Conservation (phyloP, 176 grass and related monocot genomes). For the Zea luxurians region DNA sequence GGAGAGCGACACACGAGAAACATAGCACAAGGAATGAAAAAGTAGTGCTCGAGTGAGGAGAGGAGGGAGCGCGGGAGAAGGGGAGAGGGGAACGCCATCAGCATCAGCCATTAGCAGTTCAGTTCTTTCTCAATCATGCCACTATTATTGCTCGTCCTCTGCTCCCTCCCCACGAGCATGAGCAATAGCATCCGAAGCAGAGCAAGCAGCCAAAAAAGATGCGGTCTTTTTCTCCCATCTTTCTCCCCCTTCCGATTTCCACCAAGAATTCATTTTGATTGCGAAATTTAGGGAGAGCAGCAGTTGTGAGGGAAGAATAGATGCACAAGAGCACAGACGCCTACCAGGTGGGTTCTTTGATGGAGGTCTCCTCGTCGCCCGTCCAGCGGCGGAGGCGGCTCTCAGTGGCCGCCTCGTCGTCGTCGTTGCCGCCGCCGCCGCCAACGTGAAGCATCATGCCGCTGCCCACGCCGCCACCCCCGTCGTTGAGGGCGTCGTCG, state of each 20-base stretch:
- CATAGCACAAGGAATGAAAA: neutral
- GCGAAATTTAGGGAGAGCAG: neutral
- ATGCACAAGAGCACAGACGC: neutral
- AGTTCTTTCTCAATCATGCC: conserved; percentile 54
- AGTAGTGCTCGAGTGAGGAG: conserved; percentile 25
- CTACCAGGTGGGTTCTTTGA: conserved; percentile 93
- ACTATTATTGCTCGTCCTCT: conserved; percentile 52
- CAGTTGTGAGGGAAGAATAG: neutral
- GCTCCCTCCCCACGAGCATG: conserved; percentile 50
- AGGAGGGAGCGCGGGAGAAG: accelerated
- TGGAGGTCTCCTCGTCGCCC: conserved; percentile 76
- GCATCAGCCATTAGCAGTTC: conserved; percentile 6
- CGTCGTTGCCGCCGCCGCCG: conserved; percentile 51
- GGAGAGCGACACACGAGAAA: neutral
- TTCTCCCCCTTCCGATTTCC: neutral
- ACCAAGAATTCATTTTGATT: neutral
- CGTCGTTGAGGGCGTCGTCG: conserved; percentile 58
- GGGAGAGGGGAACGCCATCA: conserved; percentile 26
- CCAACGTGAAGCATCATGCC: conserved; percentile 61
- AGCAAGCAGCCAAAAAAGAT: conserved; percentile 6
- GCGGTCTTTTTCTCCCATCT: neutral
- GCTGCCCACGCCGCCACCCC: conserved; percentile 41
- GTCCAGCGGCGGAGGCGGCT: conserved; percentile 59
- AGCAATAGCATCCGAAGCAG: conserved; percentile 27
- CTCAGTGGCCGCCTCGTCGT: conserved; percentile 65